These are phyloP conservation scores for Colletotrichum sansevieriae DNA, from an alignment of 2,329 filamentous ascomycete species.

Conservation along the genomic window DNA sequence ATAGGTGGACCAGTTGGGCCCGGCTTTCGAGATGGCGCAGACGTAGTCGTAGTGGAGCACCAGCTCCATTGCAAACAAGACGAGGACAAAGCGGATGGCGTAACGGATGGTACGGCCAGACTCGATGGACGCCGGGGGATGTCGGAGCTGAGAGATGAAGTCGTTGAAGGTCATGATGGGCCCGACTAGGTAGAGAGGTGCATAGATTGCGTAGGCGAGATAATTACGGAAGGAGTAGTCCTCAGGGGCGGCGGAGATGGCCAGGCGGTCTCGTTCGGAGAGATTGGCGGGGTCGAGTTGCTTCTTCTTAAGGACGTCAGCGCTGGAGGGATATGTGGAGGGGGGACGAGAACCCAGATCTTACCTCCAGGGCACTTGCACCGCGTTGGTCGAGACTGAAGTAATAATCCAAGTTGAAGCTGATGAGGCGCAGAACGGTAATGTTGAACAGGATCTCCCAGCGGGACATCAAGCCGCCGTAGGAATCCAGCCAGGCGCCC, in stretches of 20 bases:
- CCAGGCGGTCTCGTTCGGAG: conserved; percentile 88
- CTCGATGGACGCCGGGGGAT: conserved; percentile 79
- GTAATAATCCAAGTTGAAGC: conserved; percentile 97
- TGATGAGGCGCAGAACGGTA: conserved; percentile 90
- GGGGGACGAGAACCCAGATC: conserved; percentile 44
- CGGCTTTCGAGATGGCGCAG: conserved; percentile 87
- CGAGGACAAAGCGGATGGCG: conserved; percentile 82
- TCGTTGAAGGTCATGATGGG: conserved; percentile 99
- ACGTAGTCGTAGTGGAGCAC: conserved; percentile 94
- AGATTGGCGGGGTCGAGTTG: conserved; percentile 89
- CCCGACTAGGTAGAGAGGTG: conserved; percentile 90
- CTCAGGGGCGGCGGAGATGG: conserved; percentile 75
- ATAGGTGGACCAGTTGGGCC: conserved; percentile 85
- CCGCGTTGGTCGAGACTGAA: conserved; percentile 81
- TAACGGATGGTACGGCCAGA: conserved; percentile 81
- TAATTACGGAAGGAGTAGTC: conserved; percentile 90
- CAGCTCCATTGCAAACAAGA: conserved; percentile 89
- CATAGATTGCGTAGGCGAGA: conserved; percentile 89
- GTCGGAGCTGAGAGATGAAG: conserved; percentile 88
- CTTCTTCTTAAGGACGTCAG: conserved; percentile 93
- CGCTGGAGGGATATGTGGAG: conserved; percentile 29
- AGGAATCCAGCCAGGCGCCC: conserved; percentile 81
- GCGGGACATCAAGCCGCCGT: conserved; percentile 84
- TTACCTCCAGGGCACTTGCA: conserved; percentile 84
- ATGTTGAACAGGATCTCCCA: conserved; percentile 99